Percentiles rank a stretch among this genome's conserved stretches.
These are phyloP conservation scores for Xylariaceae sp. DNA, from an alignment of 2,329 filamentous ascomycete species.

Conservation along the genomic window DNA sequence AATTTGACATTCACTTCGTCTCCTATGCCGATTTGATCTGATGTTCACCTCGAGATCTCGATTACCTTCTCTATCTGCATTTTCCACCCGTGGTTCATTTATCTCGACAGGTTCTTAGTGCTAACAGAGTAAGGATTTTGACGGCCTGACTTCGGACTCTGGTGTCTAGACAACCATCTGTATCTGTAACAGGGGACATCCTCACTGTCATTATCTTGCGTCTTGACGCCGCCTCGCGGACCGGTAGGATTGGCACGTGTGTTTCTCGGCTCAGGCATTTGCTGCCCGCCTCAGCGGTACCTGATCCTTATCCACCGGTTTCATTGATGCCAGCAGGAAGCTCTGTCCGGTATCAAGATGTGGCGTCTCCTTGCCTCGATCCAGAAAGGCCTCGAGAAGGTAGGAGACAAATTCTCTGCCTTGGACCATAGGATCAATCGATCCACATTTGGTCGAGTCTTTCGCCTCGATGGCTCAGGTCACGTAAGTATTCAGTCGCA, in stretches of 20 bases:
- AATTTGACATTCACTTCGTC: neutral
- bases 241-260: neutral
- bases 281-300: neutral
- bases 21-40: neutral
- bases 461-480: constrained; percentile 60
- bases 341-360: constrained; percentile 7
- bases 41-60: constrained; percentile 4
- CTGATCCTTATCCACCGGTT: neutral
- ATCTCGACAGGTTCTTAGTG: neutral
- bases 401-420: constrained; percentile 18
- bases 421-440: constrained; percentile 32
- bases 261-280: neutral
- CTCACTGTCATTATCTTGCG: neutral
- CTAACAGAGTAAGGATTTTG: neutral
- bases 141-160: neutral
- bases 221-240: neutral
- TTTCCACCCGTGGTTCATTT: neutral
- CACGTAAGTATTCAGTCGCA: constrained; percentile 47
- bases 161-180: neutral
- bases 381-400: constrained; percentile 19
- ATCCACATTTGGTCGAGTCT: constrained; percentile 50
- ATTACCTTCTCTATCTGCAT: neutral
- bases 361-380: constrained; percentile 6
- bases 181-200: constrained; percentile 2
- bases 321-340: neutral